Evolutionary conservation across 2,329 filamentous ascomycete species (phyloP).

Genomic region (Epichloe glyceriae): DNA sequence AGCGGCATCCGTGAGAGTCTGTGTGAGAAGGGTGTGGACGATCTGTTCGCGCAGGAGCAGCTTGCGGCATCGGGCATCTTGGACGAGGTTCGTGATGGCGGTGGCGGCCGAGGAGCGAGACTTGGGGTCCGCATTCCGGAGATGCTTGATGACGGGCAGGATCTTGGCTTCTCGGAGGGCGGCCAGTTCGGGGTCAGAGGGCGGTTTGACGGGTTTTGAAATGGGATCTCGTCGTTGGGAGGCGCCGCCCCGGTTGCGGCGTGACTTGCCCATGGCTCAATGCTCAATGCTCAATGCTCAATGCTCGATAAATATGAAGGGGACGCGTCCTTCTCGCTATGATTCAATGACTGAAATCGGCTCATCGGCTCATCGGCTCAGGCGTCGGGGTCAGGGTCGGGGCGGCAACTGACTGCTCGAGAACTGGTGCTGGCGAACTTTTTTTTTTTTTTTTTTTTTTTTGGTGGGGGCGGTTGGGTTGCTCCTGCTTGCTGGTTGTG

Average conservation of each 20-base stretch:
- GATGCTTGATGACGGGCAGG: constrained; percentile 46
- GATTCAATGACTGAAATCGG: background rate
- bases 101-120: constrained; percentile 45
- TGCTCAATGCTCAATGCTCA: no score
- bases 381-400: background rate
- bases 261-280: constrained; percentile 43
- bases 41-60: constrained; percentile 53
- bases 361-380: no score
- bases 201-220: constrained; percentile 44
- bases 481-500: background rate
- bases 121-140: constrained; percentile 46
- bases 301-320: background rate
- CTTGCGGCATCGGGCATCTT: constrained; percentile 49
- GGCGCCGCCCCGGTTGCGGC: constrained; percentile 36
- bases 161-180: constrained; percentile 51
- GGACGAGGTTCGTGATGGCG: constrained; percentile 48
- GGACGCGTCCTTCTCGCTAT: no score
- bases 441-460: background rate
- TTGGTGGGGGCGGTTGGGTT: no score
- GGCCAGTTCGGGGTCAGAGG: constrained; percentile 49
- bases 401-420: background rate
- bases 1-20: constrained; percentile 50
- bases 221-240: constrained; percentile 41
- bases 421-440: background rate
- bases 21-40: constrained; percentile 47